Evolutionary conservation across 1,284 basidiomycete species (phyloP), one percentile per base, ranked within the genome.

Genomic region (Pterula multifida): DNA sequence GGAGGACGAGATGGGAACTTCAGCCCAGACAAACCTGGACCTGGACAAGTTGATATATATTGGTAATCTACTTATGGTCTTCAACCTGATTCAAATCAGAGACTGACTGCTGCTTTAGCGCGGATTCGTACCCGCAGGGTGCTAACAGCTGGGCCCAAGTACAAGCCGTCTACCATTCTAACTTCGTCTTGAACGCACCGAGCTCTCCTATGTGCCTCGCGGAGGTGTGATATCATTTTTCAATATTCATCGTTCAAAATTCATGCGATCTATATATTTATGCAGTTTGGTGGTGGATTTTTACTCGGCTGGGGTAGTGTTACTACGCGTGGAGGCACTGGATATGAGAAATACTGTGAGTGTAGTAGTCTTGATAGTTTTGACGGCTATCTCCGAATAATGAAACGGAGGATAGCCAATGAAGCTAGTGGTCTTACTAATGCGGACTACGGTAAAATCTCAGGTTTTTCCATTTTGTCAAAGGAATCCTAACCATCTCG

Each of bases 81-180:
- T 3, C 36, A 24, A 11, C 1, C 36, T 24, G 19, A 19, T 39
- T 2, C 11, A 49, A 17, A 39, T 51, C 42, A 26, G 22, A 28
- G 23, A 39, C 28, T 21, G 24, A n/a, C n/a, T n/a, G 6, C 28
- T 32, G 36, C 13, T 50, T 2, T 47, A 73, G 72, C 55, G 72
- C 70, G 3, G 72, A 74, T 54, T 72, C 72, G 1, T 74, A 75
- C 55, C 72, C 73, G 9, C 71, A 73, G 58, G 71, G 71, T 22
- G 50, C 62, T 21, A 68, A 64, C 45, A 63, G 63, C 35, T 73
- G 72, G 72, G 64, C 66, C 3, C 69, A 73, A 59, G 71, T 72
- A 0, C 72, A 73, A 52, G 55, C 70, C 3, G 65, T 73, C 4
- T 75, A 75, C 53, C 69, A 68, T 54, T 69, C 70, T 6, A 61